Evolutionary conservation across 2,329 filamentous ascomycete genomes (phyloP), one percentile per base, ranked within the genome.

Genomic region (Samsoniella hepiali): DNA sequence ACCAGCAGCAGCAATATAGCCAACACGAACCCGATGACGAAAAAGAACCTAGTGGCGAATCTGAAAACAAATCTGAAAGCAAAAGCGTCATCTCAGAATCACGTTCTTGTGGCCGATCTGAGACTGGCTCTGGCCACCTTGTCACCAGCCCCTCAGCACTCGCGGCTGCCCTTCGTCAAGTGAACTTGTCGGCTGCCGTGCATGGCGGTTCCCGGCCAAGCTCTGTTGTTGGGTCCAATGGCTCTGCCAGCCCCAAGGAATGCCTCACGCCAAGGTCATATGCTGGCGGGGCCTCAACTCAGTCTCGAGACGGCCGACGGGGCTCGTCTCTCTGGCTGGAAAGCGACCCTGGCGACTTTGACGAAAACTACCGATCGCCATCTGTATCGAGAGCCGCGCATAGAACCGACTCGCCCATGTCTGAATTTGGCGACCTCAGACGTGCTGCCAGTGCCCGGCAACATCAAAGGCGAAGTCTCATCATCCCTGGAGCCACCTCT

Each of bases 221-320:
- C 5, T 80, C 78, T 2, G 76, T 78, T 60, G 69, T 90, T 31
- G 86, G 87, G 34, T 96, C 93, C 2, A 94, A 91, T 1, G 84
- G 91, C 66, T 96, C 95, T 3, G 95, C 87, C 73, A 99, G 95
- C 72, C 95, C 95, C 0, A 88, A 88, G 73, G 93, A 96, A 75
- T 95, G 92, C 65, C 91, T 91, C 11, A 99, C 95, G 3, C 95
- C 95, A 11, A 88, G 91, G 66, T 98, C 94, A 0, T 88, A 94
- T 70, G 87, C 85, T 53, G 86, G 85, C 34, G 78, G 81, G 9
- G 71, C 81, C 58, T 77, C 88, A 5, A 81, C 83, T 8, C 85
- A 85, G 62, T 78, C 83, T 58, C 83, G 80, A 32, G 75, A 91
- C 61, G 89, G 88, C 61, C 91, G 93, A 62, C 86, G 93, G 34